Base-by-base conservation (phyloP, 2,329 filamentous ascomycete species). In the Microsporum canis region DNA sequence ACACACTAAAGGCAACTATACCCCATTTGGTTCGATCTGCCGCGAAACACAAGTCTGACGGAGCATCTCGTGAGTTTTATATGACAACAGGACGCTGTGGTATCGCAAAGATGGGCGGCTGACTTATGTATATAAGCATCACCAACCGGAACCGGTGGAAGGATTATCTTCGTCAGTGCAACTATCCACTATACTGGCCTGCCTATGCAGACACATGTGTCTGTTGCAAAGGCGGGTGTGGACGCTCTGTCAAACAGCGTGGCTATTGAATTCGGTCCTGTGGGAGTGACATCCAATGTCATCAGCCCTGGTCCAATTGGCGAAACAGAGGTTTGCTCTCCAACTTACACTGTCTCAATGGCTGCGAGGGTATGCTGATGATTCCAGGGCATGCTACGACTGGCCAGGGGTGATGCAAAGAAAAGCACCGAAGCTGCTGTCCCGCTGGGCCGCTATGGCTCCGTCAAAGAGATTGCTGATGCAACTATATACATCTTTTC, bases 1-100 rank as follows among this genome's bases (percentile, higher is more conserved):
- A 97, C 78, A 96, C 91, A 2, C 81, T 96, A 70, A 97, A 97
- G 77, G 91, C 92, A 2, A 94, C 90, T 0, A 78, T 96, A 38
- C 89, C 90, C 0, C 82, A 95, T 69, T 82, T 99, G 2, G 75
- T 90, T 10, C 80, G 84, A 67, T 95, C 90, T n/a, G 86, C 88
- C 0, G 75, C 77, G 38, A 83, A 82, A 68, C 78, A 86, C 68
- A 81, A 76, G 64, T 80, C 81, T 17, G 84, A 87, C 66, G 80
- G 82, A 1, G 82, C 83, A 34, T 76, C 77, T 3, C 71, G 77
- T 76, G 68, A 69, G 70, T 71, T 29, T 55, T 27, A 23, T 23
- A 23, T 23, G 17, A 1, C 17, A 23, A 23, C 17, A 23, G 17
- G 17, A 23, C 17, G 17, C 17, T 23, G 17, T 23, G 1, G 17